A percentile compares a stretch with the other conserved stretches of the same genome.
Evolutionary conservation across 2,329 filamentous ascomycete species (phyloP).

Genomic region (Epichloe brachyelytri): DNA sequence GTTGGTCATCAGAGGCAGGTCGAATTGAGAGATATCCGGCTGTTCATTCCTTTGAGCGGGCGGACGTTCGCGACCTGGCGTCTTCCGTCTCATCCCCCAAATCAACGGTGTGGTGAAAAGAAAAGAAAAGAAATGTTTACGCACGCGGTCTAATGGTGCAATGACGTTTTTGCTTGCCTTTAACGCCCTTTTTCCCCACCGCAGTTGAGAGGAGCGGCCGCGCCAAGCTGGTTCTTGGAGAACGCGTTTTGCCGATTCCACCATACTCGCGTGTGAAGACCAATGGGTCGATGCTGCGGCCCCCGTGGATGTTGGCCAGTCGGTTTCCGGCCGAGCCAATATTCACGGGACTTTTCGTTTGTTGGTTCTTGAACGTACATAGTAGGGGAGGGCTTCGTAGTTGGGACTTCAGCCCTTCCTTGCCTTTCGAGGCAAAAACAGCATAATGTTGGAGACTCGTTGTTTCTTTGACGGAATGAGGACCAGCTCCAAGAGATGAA

Average conservation of each 20-base stretch:
- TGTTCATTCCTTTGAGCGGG: conserved; percentile 22
- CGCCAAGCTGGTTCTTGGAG: conserved; percentile 33
- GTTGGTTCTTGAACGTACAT: conserved; percentile 17
- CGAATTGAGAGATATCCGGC: conserved; percentile 19
- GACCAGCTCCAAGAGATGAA: conserved; percentile 12
- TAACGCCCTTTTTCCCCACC: conserved; percentile 15
- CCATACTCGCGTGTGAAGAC: conserved; percentile 17
- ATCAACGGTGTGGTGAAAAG: conserved; percentile 14
- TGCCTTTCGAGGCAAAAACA: neutral
- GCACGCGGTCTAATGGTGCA: neutral
- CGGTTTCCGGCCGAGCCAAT: conserved; percentile 9
- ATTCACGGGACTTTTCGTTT: conserved; percentile 19
- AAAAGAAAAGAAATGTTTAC: neutral
- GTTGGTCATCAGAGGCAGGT: conserved; percentile 5
- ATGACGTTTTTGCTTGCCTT: conserved; percentile 9
- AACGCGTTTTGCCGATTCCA: conserved; percentile 8
- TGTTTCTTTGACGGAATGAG: conserved; percentile 10
- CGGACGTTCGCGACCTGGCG: conserved; percentile 14
- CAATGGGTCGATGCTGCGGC: conserved; percentile 42
- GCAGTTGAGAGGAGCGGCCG: conserved; percentile 15
- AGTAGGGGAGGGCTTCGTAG: neutral
- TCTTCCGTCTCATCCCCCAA: conserved; percentile 11
- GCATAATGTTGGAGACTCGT: conserved; percentile 13
- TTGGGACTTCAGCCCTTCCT: conserved; percentile 1
- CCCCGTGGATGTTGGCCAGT: conserved; percentile 20